Evolutionary conservation across 495 filamentous ascomycete genomes (phyloP), one percentile per base, ranked within the genome.

Genomic region (Cladorrhinum samala): DNA sequence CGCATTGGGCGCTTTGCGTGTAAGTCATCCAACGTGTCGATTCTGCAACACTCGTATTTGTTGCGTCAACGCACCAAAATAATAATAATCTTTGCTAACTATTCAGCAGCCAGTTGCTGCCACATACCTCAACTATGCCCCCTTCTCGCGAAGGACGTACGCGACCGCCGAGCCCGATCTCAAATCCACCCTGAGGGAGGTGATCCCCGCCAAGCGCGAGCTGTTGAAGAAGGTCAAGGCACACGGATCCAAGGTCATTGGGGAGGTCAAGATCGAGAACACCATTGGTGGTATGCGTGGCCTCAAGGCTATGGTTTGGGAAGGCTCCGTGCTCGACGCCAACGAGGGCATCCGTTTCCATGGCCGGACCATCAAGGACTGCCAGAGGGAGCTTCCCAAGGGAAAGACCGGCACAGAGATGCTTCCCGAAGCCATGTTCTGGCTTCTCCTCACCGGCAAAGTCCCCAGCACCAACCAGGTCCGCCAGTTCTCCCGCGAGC

Each of bases 401-500:
- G 93, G 91, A 49, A 88, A 81, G 50, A 82, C 86, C 2, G 93
- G 93, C 53, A 93, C 89, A n/a, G 92, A 98, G 75, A 97, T 97
- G 94, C 84, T 98, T 2, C 93, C 93, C 36, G 93, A 98, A 72
- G 85, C 91, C 65, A 97, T 98, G 93, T 98, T 98, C 80, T 98
- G 93, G 93, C 85, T 98, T 21, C 85, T 98, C 14, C 73, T 98
- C 54, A 98, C 93, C 8, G 94, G 93, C 52, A 78, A 92, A 69
- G 88, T 98, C 20, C 93, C 93, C 9, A 87, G 86, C 2, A 85
- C 84, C 20, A 68, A 70, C 33, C 93, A 98, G 69, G 80, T 90
- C 48, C 88, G 93, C 59, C 72, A 73, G 41, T 83, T 98, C 57
- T 93, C 88, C 38, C 78, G 83, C 38, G 87, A 95, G 67, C 79